Conservation (phyloP, 108 stramenopile genomes). For the Epithemia pelagica region DNA sequence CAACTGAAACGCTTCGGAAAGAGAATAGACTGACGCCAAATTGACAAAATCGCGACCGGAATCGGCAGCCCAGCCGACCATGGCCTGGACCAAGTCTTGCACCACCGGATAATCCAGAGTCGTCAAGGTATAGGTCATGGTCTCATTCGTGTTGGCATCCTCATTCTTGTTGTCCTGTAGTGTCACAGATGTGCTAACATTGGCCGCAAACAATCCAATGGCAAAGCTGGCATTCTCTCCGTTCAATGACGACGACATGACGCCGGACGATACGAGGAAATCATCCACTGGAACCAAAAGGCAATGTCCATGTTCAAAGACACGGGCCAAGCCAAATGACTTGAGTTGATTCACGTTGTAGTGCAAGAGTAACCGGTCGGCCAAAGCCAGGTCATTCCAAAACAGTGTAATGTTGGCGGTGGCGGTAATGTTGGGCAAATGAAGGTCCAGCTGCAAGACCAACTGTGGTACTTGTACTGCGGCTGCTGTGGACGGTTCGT, state of each 20-base stretch:
- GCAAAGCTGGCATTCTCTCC: neutral
- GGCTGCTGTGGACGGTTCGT: neutral
- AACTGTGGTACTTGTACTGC: neutral
- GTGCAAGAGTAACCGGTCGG: neutral
- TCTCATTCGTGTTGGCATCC: neutral
- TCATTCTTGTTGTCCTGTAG: neutral
- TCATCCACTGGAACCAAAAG: constrained; percentile 2
- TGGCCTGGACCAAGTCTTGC: neutral
- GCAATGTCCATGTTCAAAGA: constrained; percentile 1
- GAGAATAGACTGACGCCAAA: neutral
- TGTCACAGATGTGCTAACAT: neutral
- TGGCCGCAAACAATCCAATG: neutral
- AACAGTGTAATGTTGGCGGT: neutral
- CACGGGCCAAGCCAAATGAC: neutral
- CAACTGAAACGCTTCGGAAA: neutral
- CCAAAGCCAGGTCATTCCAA: neutral
- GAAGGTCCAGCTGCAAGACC: neutral
- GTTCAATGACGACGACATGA: neutral
- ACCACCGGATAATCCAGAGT: neutral
- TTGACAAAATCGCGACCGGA: neutral
- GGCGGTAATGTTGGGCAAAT: neutral
- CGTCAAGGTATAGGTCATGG: neutral
- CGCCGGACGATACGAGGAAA: neutral
- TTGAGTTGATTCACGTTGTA: constrained; percentile 5
- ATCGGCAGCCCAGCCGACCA: neutral